Evolutionary conservation across 1,284 basidiomycete genomes (phyloP).

Genomic region (Ustilago sp.): DNA sequence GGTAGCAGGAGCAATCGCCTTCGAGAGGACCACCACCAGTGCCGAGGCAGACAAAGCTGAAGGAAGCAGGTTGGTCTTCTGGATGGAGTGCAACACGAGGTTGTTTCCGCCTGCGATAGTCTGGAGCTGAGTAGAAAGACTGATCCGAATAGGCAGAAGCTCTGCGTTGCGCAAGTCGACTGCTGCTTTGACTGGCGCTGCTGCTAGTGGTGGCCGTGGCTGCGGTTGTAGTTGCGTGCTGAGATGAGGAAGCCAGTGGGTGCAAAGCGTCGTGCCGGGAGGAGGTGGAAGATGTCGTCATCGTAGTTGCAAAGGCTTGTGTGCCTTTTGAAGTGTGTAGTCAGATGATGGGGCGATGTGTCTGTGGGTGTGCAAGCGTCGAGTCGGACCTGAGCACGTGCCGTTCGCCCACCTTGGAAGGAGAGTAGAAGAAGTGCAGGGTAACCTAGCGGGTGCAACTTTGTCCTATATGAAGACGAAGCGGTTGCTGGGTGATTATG

Average conservation of each 20-base stretch:
- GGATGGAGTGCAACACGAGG: slow-evolving; percentile 46
- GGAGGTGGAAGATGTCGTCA: slow-evolving; percentile 19
- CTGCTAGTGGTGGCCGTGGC: background rate
- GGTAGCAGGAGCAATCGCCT: slow-evolving; percentile 70
- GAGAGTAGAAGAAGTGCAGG: background rate
- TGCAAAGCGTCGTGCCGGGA: slow-evolving; percentile 10
- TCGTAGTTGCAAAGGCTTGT: background rate
- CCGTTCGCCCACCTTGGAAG: slow-evolving; percentile 4
- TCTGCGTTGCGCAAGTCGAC: slow-evolving; percentile 18
- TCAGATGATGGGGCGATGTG: background rate
- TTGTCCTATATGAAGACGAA: background rate
- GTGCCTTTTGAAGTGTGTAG: background rate
- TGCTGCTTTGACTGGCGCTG: slow-evolving; percentile 11
- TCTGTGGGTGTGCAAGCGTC: background rate
- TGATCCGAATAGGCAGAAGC: slow-evolving; percentile 36
- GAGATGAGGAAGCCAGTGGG: slow-evolving; percentile 12
- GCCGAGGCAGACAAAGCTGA: slow-evolving; percentile 69
- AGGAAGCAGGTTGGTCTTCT: slow-evolving; percentile 43
- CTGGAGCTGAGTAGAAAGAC: slow-evolving; percentile 46
- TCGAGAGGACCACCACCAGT: slow-evolving; percentile 71
- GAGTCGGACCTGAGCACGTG: background rate
- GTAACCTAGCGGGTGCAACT: background rate
- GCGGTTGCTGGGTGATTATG: background rate
- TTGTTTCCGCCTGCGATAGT: slow-evolving; percentile 46
- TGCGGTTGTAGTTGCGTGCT: background rate